Base-by-base conservation (phyloP, 1,284 basidiomycete genomes). In the Tilletia indica region DNA sequence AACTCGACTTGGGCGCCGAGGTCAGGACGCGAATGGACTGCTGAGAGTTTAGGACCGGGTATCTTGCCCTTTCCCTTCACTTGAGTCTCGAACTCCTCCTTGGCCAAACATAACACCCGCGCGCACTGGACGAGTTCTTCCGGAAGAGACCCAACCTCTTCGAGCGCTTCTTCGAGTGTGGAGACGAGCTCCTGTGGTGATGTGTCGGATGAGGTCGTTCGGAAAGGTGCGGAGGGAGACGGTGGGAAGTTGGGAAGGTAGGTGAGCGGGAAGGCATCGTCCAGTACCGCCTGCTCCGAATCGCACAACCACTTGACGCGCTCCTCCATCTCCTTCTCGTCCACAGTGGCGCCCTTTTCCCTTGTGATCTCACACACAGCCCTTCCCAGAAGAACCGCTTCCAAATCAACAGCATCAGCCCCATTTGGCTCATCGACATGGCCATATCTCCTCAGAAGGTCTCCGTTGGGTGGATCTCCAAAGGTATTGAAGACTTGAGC, bases 401-500 rank as follows among this genome's bases (percentile, higher is more conserved):
- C 88, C 36, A 99, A 86, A 81, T 97, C 94, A 16, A 92, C 92
- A 38, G 94, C 87, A 78, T 98, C 96, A 42, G 89, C 90, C 1
- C 92, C 92, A 83, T 97, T 98, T 1, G 92, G 90, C 54, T 91
- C 84, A 85, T 99, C 97, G 67, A 97, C 91, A 82, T 98, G 92
- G 0, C 96, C 96, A 81, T 97, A 99, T 68, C 93, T 89, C 67
- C 97, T 89, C 25, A 99, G 87, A 1, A 99, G 89, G 78, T 97
- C 94, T n/a, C 92, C 90, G 82, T 99, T 99, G 3, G 96, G 94
- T 8, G 91, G 92, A 80, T 97, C 92, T 34, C 91, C 93, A 84
- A 98, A 99, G 0, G 97, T 98, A 84, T 99, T 99, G 89, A 82
- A 85, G 72, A 99, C 94, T 85, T 99, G 96, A 77, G 93, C 91